Evolutionary conservation across 2,329 filamentous ascomycete genomes (phyloP).

Genomic region (Alternaria tenuissima): DNA sequence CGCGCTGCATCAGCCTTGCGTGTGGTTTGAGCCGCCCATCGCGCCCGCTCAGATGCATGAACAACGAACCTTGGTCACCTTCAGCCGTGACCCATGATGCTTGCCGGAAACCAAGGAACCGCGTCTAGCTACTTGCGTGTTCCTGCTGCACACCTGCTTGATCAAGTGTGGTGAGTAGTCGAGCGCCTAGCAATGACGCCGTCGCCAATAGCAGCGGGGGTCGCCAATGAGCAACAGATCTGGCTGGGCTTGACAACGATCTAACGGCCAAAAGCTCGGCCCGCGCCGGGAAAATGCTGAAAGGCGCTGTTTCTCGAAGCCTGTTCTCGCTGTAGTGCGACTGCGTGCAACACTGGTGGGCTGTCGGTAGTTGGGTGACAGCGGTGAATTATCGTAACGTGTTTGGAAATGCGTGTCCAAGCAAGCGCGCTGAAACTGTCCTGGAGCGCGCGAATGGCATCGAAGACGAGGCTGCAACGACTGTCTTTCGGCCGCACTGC

Average conservation of each 20-base stretch:
- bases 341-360: conserved; percentile 34
- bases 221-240: conserved; percentile 45
- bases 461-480: conserved; percentile 42
- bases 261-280: conserved; percentile 51
- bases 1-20: conserved; percentile 50
- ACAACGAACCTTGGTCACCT: conserved; percentile 30
- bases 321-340: conserved; percentile 36
- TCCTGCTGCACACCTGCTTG: conserved; percentile 47
- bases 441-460: conserved; percentile 28
- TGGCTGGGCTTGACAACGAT: conserved; percentile 39
- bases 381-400: conserved; percentile 22
- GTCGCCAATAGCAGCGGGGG: conserved; percentile 32
- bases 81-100: conserved; percentile 28
- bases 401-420: conserved; percentile 20
- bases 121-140: conserved; percentile 36
- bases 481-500: conserved; percentile 37
- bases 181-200: conserved; percentile 39
- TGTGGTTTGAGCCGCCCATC: conserved; percentile 47
- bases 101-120: conserved; percentile 30
- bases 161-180: conserved; percentile 40
- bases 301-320: conserved; percentile 47
- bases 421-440: conserved; percentile 13
- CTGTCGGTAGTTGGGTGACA: conserved; percentile 43
- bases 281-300: conserved; percentile 48
- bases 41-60: conserved; percentile 46